phyloP scores from a whole-genome alignment of 2,329 filamentous ascomycete species.

The Ceratocystis ficicola region DNA sequence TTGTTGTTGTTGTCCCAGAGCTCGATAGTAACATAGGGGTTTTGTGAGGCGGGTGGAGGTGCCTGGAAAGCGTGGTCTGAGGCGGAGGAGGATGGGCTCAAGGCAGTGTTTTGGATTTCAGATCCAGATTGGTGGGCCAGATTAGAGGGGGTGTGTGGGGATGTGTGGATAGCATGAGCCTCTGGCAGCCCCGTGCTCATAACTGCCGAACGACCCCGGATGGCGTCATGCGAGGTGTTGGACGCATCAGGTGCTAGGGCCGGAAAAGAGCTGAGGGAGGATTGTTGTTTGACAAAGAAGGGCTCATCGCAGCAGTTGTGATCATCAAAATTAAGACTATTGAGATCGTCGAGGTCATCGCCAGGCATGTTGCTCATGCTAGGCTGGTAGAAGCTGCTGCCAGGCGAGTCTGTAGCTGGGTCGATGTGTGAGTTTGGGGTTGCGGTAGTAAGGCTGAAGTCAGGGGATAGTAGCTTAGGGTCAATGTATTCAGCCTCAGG shows the following conservation, averaged over 20 bases:
- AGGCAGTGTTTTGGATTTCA: background rate
- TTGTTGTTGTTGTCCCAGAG: background rate
- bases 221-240: background rate
- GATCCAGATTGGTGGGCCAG: background rate
- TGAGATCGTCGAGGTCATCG: background rate
- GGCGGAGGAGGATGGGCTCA: background rate
- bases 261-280: background rate
- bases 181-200: background rate
- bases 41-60: background rate
- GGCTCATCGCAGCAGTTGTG: background rate
- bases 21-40: background rate
- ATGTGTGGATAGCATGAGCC: background rate
- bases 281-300: background rate
- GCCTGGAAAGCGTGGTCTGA: background rate
- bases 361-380: background rate
- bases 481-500: background rate
- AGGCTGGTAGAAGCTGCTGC: constrained; percentile 2
- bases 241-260: background rate
- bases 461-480: constrained; percentile 1
- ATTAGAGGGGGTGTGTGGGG: background rate
- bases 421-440: background rate
- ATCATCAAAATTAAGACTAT: background rate
- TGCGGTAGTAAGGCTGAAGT: background rate
- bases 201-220: background rate
- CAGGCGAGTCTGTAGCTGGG: background rate